phyloP scores from a whole-genome alignment of 2,329 filamentous ascomycete genomes.

The Fusarium sp. region DNA sequence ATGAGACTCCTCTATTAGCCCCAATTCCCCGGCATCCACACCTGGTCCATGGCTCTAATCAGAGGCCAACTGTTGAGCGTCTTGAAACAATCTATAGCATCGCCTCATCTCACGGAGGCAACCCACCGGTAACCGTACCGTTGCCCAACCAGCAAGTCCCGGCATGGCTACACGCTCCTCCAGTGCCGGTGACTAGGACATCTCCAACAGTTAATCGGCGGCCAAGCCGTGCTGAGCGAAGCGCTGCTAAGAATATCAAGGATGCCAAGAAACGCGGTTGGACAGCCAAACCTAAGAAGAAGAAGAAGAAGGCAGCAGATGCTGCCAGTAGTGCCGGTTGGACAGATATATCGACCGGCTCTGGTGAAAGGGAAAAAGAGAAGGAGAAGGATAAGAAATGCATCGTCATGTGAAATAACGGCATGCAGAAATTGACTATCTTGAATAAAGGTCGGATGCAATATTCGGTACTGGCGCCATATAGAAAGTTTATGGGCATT shows the following conservation, averaged over 20 bases:
- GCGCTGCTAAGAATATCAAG: slow-evolving; percentile 71
- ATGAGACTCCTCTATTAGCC: slow-evolving; percentile 63
- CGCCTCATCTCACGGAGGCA: slow-evolving; percentile 39
- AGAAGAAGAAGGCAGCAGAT: slow-evolving; percentile 57
- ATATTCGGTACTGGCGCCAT: slow-evolving; percentile 14
- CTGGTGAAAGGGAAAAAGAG: slow-evolving; percentile 46
- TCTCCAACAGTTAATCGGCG: slow-evolving; percentile 60
- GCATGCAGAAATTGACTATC: slow-evolving; percentile 8
- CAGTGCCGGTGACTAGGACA: slow-evolving; percentile 52
- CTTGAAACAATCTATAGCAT: slow-evolving; percentile 67
- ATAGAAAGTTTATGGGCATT: slow-evolving; percentile 9
- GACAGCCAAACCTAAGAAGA: slow-evolving; percentile 58
- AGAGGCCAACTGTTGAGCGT: slow-evolving; percentile 63
- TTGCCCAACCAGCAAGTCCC: slow-evolving; percentile 42
- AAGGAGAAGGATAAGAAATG: slow-evolving; percentile 65
- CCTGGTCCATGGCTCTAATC: slow-evolving; percentile 49
- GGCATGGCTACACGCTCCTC: slow-evolving; percentile 54
- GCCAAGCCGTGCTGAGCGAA: slow-evolving; percentile 68
- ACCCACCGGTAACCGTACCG: slow-evolving; percentile 17
- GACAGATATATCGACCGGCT: slow-evolving; percentile 62
- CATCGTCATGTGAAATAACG: slow-evolving; percentile 61
- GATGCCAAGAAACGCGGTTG: slow-evolving; percentile 71
- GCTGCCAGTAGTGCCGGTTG: slow-evolving; percentile 61
- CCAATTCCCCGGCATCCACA: slow-evolving; percentile 66
- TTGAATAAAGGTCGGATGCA: slow-evolving; percentile 9